Evolutionary conservation across 2,329 filamentous ascomycete genomes (phyloP).

Genomic region (Leptographium wingfieldii): DNA sequence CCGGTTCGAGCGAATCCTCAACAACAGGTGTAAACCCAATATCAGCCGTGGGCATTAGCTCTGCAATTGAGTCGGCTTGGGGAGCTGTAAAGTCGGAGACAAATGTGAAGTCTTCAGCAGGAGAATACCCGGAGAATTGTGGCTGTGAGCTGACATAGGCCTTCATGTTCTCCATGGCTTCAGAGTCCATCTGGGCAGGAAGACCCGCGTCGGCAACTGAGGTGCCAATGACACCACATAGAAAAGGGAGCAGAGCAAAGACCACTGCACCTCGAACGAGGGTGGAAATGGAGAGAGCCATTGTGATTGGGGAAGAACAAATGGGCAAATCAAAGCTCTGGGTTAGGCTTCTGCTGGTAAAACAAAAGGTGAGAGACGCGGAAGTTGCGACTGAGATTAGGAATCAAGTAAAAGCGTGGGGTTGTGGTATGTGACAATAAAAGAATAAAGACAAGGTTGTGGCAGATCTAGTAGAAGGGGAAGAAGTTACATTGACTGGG

Average conservation of each 20-base stretch:
- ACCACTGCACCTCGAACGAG: not conserved
- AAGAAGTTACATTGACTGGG: not conserved
- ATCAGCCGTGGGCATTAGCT: not conserved
- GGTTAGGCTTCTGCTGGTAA: not conserved
- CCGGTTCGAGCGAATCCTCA: not conserved
- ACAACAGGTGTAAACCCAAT: not conserved
- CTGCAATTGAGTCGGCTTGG: too few species aligned
- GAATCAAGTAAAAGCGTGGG: too few species aligned
- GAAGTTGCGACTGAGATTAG: not conserved
- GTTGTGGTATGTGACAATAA: not conserved
- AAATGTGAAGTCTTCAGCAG: not conserved
- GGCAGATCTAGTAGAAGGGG: not conserved
- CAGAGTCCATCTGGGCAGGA: not conserved
- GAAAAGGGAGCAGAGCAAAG: not conserved
- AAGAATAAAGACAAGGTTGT: not conserved
- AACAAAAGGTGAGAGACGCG: not conserved
- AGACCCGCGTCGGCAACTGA: too few species aligned
- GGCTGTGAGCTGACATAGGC: not conserved
- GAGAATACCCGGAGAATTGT: too few species aligned
- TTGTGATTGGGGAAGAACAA: not conserved
- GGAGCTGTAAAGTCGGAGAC: not conserved
- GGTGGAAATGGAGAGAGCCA: not conserved
- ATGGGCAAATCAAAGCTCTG: not conserved
- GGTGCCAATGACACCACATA: not conserved
- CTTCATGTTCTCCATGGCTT: not conserved